These are phyloP conservation scores for Solanum habrochaites DNA, from an alignment of 257 asterid species.

Conservation along the genomic window DNA sequence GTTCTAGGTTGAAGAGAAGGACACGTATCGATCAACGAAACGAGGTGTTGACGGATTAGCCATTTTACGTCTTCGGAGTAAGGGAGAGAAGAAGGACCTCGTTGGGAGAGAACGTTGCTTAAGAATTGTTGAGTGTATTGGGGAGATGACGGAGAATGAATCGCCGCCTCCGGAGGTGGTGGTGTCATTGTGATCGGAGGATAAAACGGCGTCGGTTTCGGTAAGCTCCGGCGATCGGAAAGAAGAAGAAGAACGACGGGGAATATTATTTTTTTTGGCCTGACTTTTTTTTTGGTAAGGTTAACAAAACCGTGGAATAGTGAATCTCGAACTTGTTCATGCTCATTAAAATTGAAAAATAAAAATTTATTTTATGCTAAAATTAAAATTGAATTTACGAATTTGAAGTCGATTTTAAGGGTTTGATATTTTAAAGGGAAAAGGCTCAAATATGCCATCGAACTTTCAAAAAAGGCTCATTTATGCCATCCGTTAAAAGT, in stretches of 20 bases:
- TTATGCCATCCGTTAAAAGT: too few relatives aligned
- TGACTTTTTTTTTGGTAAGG: too few relatives aligned
- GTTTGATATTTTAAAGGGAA: neutral
- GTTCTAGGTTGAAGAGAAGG: conserved; percentile 74
- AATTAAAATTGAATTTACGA: too few relatives aligned
- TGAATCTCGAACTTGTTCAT: too few relatives aligned
- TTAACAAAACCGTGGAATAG: too few relatives aligned
- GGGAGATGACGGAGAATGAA: conserved; percentile 3
- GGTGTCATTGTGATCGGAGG: conserved; percentile 2
- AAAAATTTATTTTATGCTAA: too few relatives aligned
- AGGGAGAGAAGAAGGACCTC: conserved; percentile 74
- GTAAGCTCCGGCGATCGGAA: neutral
- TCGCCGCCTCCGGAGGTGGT: neutral
- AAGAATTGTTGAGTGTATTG: conserved; percentile 69
- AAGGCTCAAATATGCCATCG: too few relatives aligned
- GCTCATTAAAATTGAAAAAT: too few relatives aligned
- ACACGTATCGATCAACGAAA: conserved; percentile 41
- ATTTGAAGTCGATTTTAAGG: neutral
- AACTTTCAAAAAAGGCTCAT: too few relatives aligned
- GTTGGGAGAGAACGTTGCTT: conserved; percentile 63
- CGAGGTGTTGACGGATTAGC: conserved; percentile 74
- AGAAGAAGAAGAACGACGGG: too few relatives aligned
- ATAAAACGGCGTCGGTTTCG: too few relatives aligned
- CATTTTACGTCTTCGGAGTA: conserved; percentile 67
- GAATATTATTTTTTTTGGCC: too few relatives aligned